These are phyloP conservation scores for Trametes punicea DNA, from an alignment of 768 basidiomycete genomes.

Conservation along the genomic window DNA sequence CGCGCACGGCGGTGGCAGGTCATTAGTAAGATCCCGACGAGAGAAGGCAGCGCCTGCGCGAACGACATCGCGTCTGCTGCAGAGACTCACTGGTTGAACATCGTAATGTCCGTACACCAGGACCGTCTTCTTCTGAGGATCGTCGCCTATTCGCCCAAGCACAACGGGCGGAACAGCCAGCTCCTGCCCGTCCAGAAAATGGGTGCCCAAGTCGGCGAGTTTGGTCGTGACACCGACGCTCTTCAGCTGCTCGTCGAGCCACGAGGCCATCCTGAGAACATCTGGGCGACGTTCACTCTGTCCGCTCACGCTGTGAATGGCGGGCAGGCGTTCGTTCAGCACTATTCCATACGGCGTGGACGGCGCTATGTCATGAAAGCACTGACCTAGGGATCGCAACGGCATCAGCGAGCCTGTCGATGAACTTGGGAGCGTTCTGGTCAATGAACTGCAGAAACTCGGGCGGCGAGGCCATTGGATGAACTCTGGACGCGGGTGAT, in stretches of 20 bases:
- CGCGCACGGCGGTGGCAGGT: not conserved
- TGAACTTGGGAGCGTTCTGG: slow-evolving; percentile 65
- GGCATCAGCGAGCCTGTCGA: slow-evolving; percentile 74
- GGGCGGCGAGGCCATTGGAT: slow-evolving; percentile 36
- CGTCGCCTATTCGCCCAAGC: slow-evolving; percentile 76
- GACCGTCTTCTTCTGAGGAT: slow-evolving; percentile 89
- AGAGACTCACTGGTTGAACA: slow-evolving; percentile 77
- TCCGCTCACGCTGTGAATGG: slow-evolving; percentile 52
- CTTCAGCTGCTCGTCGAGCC: slow-evolving; percentile 70
- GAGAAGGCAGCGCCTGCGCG: not conserved
- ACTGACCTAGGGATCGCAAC: slow-evolving; percentile 79
- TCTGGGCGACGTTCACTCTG: slow-evolving; percentile 70
- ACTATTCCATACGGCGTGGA: no score
- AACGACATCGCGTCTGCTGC: not conserved
- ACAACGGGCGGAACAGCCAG: slow-evolving; percentile 80
- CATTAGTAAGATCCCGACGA: no score
- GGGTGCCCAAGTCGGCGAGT: slow-evolving; percentile 73
- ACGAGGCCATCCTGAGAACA: slow-evolving; percentile 84
- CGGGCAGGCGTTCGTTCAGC: no score
- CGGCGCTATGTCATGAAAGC: not conserved
- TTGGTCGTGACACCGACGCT: slow-evolving; percentile 74
- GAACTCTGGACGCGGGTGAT: no score
- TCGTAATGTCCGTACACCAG: slow-evolving; percentile 95
- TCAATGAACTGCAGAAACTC: slow-evolving; percentile 55
- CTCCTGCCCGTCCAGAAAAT: slow-evolving; percentile 66